These are phyloP conservation scores for Nicotiana obtusifolia DNA, from an alignment of 257 asterid species.

Conservation along the genomic window DNA sequence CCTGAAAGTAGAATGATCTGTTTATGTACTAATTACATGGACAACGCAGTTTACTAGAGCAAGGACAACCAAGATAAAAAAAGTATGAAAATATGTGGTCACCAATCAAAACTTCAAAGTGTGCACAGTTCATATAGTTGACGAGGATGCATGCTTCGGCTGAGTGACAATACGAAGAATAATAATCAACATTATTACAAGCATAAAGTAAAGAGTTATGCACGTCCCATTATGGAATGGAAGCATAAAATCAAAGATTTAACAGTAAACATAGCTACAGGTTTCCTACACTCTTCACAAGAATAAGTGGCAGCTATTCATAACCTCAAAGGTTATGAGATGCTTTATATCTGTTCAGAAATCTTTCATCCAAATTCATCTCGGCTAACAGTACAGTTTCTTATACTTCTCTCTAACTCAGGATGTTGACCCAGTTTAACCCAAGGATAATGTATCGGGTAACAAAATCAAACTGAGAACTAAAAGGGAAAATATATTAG, in stretches of 20 bases:
- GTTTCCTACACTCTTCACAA: background rate
- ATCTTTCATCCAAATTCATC: background rate
- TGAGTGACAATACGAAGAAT: background rate
- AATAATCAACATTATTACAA: background rate
- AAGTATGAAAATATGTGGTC: background rate
- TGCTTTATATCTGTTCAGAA: background rate
- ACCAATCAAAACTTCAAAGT: background rate
- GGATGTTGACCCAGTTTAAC: background rate
- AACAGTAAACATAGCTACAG: background rate
- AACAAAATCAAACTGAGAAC: background rate
- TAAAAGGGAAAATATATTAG: background rate
- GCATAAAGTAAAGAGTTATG: background rate
- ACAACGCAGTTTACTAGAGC: background rate
- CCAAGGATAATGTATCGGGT: background rate
- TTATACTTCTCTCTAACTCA: background rate
- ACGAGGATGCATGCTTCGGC: background rate
- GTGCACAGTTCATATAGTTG: background rate
- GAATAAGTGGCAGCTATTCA: background rate
- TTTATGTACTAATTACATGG: background rate
- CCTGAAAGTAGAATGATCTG: conserved; percentile 38
- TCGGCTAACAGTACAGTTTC: background rate
- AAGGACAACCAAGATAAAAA: background rate
- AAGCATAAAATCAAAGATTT: background rate
- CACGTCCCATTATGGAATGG: background rate
- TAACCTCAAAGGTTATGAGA: background rate